These are phyloP conservation scores for Naganishia antarctica DNA, from an alignment of 768 basidiomycete species.

Conservation along the genomic window DNA sequence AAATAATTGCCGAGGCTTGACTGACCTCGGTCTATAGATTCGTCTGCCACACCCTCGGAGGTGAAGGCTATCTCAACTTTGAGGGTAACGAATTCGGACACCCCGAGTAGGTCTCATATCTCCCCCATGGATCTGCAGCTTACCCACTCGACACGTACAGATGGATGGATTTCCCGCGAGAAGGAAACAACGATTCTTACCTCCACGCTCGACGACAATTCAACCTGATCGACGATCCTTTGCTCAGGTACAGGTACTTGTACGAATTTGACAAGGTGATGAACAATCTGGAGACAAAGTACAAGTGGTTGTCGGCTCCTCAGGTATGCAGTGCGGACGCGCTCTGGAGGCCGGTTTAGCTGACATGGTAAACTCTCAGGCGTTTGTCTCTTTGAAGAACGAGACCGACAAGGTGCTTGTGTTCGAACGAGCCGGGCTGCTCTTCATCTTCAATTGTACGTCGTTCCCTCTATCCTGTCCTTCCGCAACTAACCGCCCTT, in stretches of 20 bases:
- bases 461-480: neutral
- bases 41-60: conserved; percentile 84
- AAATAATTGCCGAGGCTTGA: too few relatives aligned
- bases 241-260: conserved; percentile 87
- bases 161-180: conserved; percentile 98
- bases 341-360: neutral
- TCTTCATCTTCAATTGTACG: conserved; percentile 88
- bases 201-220: conserved; percentile 95
- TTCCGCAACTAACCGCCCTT: neutral
- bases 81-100: conserved; percentile 99
- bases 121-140: too few relatives aligned
- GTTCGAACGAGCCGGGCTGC: conserved; percentile 83
- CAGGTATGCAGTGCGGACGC: conserved; percentile 55
- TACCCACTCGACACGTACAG: conserved; percentile 34
- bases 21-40: conserved; percentile 52
- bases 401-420: conserved; percentile 88
- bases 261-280: conserved; percentile 90
- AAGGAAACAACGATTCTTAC: conserved; percentile 91
- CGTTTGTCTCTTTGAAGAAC: conserved; percentile 89
- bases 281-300: conserved; percentile 76
- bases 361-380: conserved; percentile 53
- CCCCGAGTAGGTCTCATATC: conserved; percentile 63
- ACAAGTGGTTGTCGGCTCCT: conserved; percentile 75
- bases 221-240: conserved; percentile 79
- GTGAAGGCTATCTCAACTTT: conserved; percentile 96